Percentiles rank a stretch among this genome's conserved stretches.
Evolutionary conservation across 1,139 yeast species (phyloP).

Genomic region (Geotrichum aggregatum): DNA sequence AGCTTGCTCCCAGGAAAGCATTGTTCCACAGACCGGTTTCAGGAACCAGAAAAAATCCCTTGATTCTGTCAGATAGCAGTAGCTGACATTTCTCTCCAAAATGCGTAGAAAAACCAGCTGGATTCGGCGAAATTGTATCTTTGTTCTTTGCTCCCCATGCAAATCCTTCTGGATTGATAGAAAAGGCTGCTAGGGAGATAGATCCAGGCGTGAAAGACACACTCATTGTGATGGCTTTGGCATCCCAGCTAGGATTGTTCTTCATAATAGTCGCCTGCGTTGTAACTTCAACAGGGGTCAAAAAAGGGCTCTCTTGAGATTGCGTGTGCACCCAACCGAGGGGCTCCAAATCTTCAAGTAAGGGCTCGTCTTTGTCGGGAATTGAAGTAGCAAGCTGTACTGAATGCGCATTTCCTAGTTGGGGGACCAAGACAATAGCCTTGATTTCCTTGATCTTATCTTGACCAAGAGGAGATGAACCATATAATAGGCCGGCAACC

Average conservation of each 20-base stretch:
- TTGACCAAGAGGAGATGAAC: slow-evolving; percentile 68
- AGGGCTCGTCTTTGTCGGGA: slow-evolving; percentile 41
- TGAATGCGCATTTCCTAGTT: slow-evolving; percentile 66
- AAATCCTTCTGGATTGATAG: slow-evolving; percentile 59
- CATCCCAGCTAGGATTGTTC: slow-evolving; percentile 39
- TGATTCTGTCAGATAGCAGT: slow-evolving; percentile 66
- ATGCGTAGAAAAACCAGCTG: slow-evolving; percentile 58
- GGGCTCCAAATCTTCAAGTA: slow-evolving; percentile 39
- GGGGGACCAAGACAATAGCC: slow-evolving; percentile 80
- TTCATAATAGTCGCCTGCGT: slow-evolving; percentile 50
- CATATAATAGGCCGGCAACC: slow-evolving; percentile 77
- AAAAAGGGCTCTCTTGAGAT: slow-evolving; percentile 54
- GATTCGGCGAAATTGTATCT: slow-evolving; percentile 50
- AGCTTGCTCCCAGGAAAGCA: slow-evolving; percentile 81
- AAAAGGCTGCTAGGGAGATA: slow-evolving; percentile 66
- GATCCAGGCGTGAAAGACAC: slow-evolving; percentile 83
- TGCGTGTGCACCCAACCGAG: slow-evolving; percentile 59
- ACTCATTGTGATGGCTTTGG: slow-evolving; percentile 52
- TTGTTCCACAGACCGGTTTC: slow-evolving; percentile 85
- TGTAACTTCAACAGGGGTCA: slow-evolving; percentile 70
- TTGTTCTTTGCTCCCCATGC: slow-evolving; percentile 72
- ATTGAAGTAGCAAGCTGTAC: slow-evolving; percentile 56
- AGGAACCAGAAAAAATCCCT: slow-evolving; percentile 86
- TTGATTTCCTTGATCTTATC: slow-evolving; percentile 70
- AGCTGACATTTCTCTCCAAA: slow-evolving; percentile 67